phyloP scores from a whole-genome alignment of 495 filamentous ascomycete genomes.

The Podospora pseudoanserina region DNA sequence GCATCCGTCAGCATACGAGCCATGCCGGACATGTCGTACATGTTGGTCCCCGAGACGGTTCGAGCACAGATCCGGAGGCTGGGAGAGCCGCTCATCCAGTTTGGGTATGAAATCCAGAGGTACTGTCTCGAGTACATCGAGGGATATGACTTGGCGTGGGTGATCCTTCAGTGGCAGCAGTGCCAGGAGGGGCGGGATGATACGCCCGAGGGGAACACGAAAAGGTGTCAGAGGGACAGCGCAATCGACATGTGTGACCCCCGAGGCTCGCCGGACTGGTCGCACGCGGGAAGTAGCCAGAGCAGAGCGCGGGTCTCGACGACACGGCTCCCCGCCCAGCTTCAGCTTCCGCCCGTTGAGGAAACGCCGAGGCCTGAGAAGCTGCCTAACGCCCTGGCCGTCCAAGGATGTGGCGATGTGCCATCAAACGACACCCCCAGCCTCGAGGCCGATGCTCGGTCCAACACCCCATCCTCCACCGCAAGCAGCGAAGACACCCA shows the following conservation, averaged over 20 bases:
- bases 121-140: conserved; percentile 18
- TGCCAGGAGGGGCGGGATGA: conserved; percentile 1
- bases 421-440: neutral
- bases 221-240: conserved; percentile 2
- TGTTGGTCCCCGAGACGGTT: neutral
- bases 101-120: conserved; percentile 17
- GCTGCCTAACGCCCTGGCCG: neutral
- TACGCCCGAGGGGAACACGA: neutral
- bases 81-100: conserved; percentile 13
- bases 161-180: neutral
- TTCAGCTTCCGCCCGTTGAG: conserved; percentile 1
- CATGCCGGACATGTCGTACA: neutral
- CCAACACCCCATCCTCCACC: neutral
- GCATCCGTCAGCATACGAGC: neutral
- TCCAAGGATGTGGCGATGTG: neutral
- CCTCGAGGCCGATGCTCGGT: neutral
- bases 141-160: conserved; percentile 15
- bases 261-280: neutral
- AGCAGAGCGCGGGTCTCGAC: neutral
- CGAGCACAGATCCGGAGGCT: conserved; percentile 9
- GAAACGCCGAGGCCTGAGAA: neutral
- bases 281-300: conserved; percentile 8
- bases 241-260: conserved; percentile 7
- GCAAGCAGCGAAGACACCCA: neutral
- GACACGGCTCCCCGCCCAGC: neutral